phyloP scores from a whole-genome alignment of 176 grass and related monocot species.

The Ampelocalamus luodianensis region DNA sequence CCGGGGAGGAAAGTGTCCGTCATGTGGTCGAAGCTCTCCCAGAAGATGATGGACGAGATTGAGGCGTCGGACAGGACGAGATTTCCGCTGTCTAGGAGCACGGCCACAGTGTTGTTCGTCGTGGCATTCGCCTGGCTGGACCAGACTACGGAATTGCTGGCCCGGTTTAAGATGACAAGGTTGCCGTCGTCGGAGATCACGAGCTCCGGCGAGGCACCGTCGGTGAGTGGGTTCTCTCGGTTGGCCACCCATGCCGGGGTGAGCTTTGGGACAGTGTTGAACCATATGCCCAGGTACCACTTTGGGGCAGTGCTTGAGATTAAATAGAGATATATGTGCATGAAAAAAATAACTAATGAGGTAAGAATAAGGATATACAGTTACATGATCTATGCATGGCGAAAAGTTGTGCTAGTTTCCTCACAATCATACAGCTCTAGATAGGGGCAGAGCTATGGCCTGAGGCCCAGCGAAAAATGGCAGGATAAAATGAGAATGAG shows the following conservation, averaged over 20 bases:
- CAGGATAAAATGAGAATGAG: too few relatives aligned
- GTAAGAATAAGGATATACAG: too few relatives aligned
- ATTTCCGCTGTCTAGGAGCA: neutral
- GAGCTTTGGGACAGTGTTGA: neutral
- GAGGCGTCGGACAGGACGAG: neutral
- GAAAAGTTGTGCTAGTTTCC: too few relatives aligned
- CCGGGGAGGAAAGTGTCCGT: slow-evolving; percentile 45
- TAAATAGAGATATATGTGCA: too few relatives aligned
- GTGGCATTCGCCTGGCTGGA: neutral
- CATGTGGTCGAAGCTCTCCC: slow-evolving; percentile 46
- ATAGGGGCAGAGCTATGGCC: too few relatives aligned
- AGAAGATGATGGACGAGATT: neutral
- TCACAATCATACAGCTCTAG: too few relatives aligned
- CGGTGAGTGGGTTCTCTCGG: neutral
- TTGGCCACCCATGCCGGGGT: slow-evolving; percentile 43
- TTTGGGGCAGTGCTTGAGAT: neutral
- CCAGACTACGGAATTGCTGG: neutral
- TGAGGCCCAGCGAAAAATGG: too few relatives aligned
- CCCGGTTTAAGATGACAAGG: neutral
- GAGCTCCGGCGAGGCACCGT: neutral
- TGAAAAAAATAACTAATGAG: too few relatives aligned
- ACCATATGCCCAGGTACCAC: slow-evolving; percentile 40
- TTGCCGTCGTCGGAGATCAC: slow-evolving; percentile 13
- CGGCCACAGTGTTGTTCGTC: too few relatives aligned
- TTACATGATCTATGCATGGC: too few relatives aligned